Conservation (phyloP, 192 early-diverging fungal genomes). For the Funneliformis geosporum region DNA sequence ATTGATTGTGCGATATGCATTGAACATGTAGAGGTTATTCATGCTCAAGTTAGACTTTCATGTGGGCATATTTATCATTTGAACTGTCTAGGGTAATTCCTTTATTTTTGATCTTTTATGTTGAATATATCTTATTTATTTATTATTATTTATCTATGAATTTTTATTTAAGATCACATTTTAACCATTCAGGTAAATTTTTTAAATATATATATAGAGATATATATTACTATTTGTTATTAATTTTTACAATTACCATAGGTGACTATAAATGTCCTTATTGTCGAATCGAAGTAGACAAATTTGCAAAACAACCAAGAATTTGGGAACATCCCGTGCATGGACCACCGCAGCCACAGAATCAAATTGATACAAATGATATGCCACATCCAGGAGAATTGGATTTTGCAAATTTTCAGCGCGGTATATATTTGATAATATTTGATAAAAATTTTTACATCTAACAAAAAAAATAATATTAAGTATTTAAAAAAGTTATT, state of each 20-base stretch:
- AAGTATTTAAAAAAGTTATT: not conserved
- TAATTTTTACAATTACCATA: not conserved
- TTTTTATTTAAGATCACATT: constrained; percentile 12
- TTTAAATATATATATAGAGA: not conserved
- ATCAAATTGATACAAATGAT: constrained; percentile 1
- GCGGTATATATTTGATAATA: constrained; percentile 4
- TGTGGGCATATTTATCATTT: constrained; percentile 22
- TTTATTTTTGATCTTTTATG: not conserved
- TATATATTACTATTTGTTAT: not conserved
- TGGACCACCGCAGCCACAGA: not conserved
- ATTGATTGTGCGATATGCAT: constrained; percentile 25
- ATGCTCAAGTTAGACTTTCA: constrained; percentile 20
- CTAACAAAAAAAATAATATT: no score
- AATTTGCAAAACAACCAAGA: constrained; percentile 9
- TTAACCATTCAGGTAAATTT: constrained; percentile 10
- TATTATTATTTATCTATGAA: not conserved
- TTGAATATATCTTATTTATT: not conserved
- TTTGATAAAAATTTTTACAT: not conserved
- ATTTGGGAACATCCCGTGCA: constrained; percentile 7
- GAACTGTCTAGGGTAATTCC: constrained; percentile 11
- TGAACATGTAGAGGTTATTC: constrained; percentile 10
- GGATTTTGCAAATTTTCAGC: constrained; percentile 23
- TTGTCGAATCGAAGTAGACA: constrained; percentile 17
- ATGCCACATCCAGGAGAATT: constrained; percentile 22
- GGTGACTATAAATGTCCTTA: constrained; percentile 26